phyloP scores from a whole-genome alignment of 345 rosid species.

The Cardamine resedifolia region DNA sequence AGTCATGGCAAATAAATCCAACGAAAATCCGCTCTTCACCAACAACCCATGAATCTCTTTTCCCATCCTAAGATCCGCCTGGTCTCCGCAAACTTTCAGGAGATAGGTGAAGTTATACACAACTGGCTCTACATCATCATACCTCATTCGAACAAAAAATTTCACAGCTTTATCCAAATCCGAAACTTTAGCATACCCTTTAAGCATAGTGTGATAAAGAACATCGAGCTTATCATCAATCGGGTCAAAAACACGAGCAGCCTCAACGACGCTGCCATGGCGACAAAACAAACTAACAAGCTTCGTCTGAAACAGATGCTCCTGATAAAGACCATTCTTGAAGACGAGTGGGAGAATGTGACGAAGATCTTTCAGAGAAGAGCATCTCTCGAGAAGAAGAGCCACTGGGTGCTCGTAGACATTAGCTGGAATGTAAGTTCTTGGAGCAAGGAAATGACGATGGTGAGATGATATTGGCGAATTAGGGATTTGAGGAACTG shows the following conservation, averaged over 20 bases:
- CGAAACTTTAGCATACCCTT: constrained; percentile 62
- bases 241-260: constrained; percentile 71
- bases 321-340: constrained; percentile 60
- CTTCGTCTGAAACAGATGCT: constrained; percentile 72
- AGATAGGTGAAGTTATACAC: constrained; percentile 77
- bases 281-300: constrained; percentile 78
- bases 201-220: constrained; percentile 80
- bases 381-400: constrained; percentile 66
- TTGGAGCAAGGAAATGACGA: constrained; percentile 49
- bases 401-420: constrained; percentile 80
- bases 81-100: constrained; percentile 68
- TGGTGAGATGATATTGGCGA: constrained; percentile 10
- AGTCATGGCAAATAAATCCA: constrained; percentile 65
- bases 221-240: constrained; percentile 55
- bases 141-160: constrained; percentile 61
- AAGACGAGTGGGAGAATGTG: constrained; percentile 65
- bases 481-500: neutral
- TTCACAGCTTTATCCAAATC: constrained; percentile 50
- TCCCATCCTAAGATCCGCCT: constrained; percentile 52
- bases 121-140: constrained; percentile 54
- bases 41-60: constrained; percentile 75
- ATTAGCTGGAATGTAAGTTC: constrained; percentile 59
- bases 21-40: constrained; percentile 59
- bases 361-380: constrained; percentile 55
- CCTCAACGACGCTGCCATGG: constrained; percentile 59